Evolutionary conservation across 1,284 basidiomycete genomes (phyloP).

Genomic region (Ceratobasidium sp.): DNA sequence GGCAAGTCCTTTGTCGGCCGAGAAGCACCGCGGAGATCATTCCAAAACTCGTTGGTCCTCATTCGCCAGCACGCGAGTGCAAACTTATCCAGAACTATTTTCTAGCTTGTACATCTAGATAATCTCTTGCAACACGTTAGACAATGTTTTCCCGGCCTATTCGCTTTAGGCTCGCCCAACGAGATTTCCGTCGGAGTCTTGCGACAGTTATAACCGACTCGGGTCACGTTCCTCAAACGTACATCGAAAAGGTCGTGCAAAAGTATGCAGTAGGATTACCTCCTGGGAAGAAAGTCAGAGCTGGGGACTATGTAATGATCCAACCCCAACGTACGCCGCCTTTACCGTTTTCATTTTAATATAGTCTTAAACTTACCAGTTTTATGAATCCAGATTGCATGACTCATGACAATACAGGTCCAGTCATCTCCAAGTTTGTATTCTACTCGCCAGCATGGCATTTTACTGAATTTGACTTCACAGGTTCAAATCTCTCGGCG

Average conservation of each 20-base stretch:
- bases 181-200: slow-evolving; percentile 20
- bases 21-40: not conserved
- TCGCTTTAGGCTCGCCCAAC: slow-evolving; percentile 12
- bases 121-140: not conserved
- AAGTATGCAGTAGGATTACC: slow-evolving; percentile 92
- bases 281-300: slow-evolving; percentile 76
- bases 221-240: slow-evolving; percentile 73
- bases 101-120: not conserved
- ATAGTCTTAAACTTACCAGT: not conserved
- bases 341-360: not conserved
- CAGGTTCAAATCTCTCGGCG: slow-evolving; percentile 95
- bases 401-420: slow-evolving; percentile 98
- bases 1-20: slow-evolving; percentile 8
- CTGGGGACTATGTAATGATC: slow-evolving; percentile 99
- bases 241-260: slow-evolving; percentile 98
- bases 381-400: slow-evolving; percentile 65
- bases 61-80: slow-evolving; percentile 1
- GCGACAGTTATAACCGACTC: slow-evolving; percentile 26
- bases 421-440: slow-evolving; percentile 91
- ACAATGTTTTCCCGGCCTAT: slow-evolving; percentile 17
- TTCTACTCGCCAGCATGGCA: not conserved
- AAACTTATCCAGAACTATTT: not conserved
- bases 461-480: not conserved
- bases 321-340: slow-evolving; percentile 73
- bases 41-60: not conserved